phyloP scores from a whole-genome alignment of 2,329 filamentous ascomycete species.

The Emergomyces orientalis region DNA sequence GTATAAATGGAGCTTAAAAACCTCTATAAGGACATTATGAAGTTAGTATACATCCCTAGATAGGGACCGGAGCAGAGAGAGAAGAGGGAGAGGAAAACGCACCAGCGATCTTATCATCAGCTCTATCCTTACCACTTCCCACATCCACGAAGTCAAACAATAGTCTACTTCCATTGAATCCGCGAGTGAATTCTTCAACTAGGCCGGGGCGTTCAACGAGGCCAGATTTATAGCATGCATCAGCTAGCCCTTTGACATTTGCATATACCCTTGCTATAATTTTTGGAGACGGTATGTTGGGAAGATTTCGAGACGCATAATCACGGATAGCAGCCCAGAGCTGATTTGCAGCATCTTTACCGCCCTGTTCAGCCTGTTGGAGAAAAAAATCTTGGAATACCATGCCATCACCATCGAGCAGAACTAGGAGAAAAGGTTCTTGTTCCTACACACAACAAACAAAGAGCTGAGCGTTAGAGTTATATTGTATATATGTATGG shows the following conservation, averaged over 20 bases:
- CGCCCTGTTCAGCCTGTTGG: slow-evolving; percentile 43
- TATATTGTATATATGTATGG: not conserved
- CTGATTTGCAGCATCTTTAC: slow-evolving; percentile 43
- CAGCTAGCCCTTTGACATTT: slow-evolving; percentile 44
- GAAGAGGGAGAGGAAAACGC: slow-evolving; percentile 15
- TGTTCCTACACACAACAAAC: slow-evolving; percentile 32
- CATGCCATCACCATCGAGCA: slow-evolving; percentile 49
- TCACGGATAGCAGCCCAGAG: slow-evolving; percentile 38
- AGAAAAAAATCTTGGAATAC: slow-evolving; percentile 46
- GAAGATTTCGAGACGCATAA: slow-evolving; percentile 36
- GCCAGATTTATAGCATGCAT: slow-evolving; percentile 40
- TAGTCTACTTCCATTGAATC: slow-evolving; percentile 45
- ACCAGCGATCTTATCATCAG: slow-evolving; percentile 43
- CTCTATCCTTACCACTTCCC: slow-evolving; percentile 36
- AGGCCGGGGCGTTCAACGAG: slow-evolving; percentile 34
- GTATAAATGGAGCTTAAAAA: slow-evolving; percentile 46
- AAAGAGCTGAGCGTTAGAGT: slow-evolving; percentile 8
- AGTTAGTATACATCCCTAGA: not conserved
- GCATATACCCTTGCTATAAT: slow-evolving; percentile 47
- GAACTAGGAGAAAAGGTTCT: slow-evolving; percentile 45
- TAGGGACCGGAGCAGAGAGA: not conserved
- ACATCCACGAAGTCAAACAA: slow-evolving; percentile 45
- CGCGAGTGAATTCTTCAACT: slow-evolving; percentile 46
- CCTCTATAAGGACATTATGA: slow-evolving; percentile 31
- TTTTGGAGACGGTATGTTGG: slow-evolving; percentile 37